Evolutionary conservation across 768 basidiomycete species (phyloP).

Genomic region (Suillus alpinus): DNA sequence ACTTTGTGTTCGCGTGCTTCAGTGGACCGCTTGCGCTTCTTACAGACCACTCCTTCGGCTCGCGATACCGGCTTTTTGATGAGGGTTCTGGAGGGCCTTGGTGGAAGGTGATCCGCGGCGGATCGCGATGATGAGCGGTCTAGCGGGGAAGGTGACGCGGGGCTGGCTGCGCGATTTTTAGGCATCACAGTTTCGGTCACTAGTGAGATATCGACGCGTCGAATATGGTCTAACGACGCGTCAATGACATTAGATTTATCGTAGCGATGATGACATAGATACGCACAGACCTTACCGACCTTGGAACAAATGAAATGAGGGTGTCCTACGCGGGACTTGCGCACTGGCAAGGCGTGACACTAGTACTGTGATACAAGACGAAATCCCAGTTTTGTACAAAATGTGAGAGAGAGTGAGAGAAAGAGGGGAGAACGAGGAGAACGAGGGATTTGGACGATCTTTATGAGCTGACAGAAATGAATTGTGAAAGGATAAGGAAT

Average conservation of each 20-base stretch:
- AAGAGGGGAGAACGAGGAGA: neutral
- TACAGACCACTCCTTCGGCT: slow-evolving; percentile 1
- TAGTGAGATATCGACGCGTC: neutral
- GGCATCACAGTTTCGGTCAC: neutral
- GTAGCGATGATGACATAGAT: neutral
- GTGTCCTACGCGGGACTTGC: neutral
- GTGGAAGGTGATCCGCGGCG: neutral
- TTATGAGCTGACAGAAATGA: neutral
- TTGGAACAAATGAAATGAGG: neutral
- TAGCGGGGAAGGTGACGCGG: neutral
- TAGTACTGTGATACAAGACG: slow-evolving; percentile 1
- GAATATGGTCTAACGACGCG: slow-evolving; percentile 1
- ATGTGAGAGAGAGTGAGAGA: neutral
- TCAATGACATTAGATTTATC: neutral
- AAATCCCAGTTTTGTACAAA: neutral
- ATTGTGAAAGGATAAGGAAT: slow-evolving; percentile 2
- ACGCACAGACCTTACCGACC: neutral
- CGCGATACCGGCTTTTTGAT: neutral
- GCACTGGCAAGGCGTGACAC: neutral
- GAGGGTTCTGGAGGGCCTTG: neutral
- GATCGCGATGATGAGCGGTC: slow-evolving; percentile 1
- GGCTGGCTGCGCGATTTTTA: neutral
- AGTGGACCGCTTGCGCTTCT: slow-evolving; percentile 3
- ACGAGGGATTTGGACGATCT: neutral
- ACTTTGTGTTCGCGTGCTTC: neutral